Evolutionary conservation across 306 rosid species (phyloP).

Genomic region (Medicago ruthenica): DNA sequence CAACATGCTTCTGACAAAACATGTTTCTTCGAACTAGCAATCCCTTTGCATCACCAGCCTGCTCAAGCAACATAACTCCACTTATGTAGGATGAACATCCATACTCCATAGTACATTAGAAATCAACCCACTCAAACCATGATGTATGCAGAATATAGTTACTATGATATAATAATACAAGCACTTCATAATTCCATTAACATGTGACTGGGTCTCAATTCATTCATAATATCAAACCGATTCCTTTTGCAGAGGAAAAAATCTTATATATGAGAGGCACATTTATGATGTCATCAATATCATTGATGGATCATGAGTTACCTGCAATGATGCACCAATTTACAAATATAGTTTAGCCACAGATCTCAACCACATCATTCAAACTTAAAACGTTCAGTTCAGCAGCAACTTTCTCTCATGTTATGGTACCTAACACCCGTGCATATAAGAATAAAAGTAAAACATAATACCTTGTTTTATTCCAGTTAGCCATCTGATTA

Average conservation of each 20-base stretch:
- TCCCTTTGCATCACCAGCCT: constrained; percentile 32
- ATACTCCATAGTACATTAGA: constrained; percentile 41
- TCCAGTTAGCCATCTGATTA: constrained; percentile 69
- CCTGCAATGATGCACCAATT: constrained; percentile 57
- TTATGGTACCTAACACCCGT: constrained; percentile 2
- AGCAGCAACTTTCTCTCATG: not conserved
- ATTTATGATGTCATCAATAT: constrained; percentile 32
- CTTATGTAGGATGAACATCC: constrained; percentile 43
- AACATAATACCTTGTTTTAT: constrained; percentile 72
- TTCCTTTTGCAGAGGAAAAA: constrained; percentile 56
- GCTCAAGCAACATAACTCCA: constrained; percentile 50
- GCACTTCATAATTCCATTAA: constrained; percentile 55
- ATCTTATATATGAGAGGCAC: constrained; percentile 56
- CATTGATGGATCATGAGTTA: constrained; percentile 64
- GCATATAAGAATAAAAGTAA: not conserved
- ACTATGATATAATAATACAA: constrained; percentile 54
- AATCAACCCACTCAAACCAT: constrained; percentile 46
- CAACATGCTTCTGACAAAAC: constrained; percentile 37
- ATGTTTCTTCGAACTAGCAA: constrained; percentile 33
- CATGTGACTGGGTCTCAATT: constrained; percentile 49
- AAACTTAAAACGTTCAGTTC: not conserved
- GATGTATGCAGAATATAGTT: constrained; percentile 45
- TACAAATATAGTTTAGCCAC: constrained; percentile 15
- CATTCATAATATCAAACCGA: constrained; percentile 58
- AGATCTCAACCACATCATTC: not conserved